A percentile compares a stretch with the other conserved stretches of the same genome.
Conservation (phyloP, 2,329 filamentous ascomycete species). For the Ophiostoma montium region DNA sequence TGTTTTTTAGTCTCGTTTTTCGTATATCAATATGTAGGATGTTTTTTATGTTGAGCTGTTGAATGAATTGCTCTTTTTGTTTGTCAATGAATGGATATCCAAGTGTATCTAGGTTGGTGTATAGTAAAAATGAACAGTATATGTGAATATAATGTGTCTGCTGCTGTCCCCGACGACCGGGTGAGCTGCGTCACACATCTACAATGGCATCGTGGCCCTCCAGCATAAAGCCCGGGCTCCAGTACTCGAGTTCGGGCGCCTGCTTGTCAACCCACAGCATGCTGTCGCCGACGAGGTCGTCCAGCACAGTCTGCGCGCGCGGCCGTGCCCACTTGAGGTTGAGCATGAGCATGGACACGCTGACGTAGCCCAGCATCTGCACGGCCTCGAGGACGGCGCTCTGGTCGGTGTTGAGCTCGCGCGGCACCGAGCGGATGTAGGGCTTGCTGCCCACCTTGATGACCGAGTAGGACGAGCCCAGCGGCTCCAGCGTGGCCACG, state of each 20-base stretch:
- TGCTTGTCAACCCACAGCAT: constrained; percentile 92
- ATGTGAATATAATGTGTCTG: neutral
- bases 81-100: no score
- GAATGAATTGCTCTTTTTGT: neutral
- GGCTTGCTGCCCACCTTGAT: constrained; percentile 69
- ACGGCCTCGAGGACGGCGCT: constrained; percentile 82
- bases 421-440: constrained; percentile 85
- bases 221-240: constrained; percentile 67
- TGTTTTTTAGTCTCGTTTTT: constrained; percentile 11
- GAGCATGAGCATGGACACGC: constrained; percentile 70
- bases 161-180: neutral
- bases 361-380: constrained; percentile 81
- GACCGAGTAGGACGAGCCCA: constrained; percentile 78
- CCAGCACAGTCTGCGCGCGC: constrained; percentile 74
- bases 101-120: no score
- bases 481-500: constrained; percentile 70
- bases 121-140: no score
- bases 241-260: constrained; percentile 78
- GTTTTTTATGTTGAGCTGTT: constrained; percentile 1
- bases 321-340: constrained; percentile 80
- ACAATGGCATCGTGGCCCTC: constrained; percentile 21
- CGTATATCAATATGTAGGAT: constrained; percentile 5
- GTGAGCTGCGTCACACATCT: constrained; percentile 10
- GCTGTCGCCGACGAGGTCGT: constrained; percentile 77
- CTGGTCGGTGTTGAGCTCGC: constrained; percentile 91